Conservation (phyloP, 228 moss, liverwort and hornwort species). For the Sphagnum fallax region DNA sequence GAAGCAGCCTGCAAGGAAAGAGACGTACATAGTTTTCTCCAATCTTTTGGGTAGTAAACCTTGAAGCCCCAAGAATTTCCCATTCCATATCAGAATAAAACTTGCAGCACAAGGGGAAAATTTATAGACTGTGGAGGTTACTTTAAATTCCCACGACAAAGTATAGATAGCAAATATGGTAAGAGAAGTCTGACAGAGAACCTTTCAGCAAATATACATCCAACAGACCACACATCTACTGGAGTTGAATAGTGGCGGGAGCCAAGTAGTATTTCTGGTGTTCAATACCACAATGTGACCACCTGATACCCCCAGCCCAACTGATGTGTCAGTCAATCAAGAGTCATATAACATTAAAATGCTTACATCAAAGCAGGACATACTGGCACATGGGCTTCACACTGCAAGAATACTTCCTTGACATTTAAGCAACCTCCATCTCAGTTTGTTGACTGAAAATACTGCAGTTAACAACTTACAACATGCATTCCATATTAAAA, state of each 20-base stretch:
- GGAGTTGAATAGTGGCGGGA: conserved; percentile 59
- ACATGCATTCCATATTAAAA: background rate
- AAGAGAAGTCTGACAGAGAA: too few species aligned
- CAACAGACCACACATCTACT: conserved; percentile 63
- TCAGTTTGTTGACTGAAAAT: too few species aligned
- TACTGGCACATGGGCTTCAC: too few species aligned
- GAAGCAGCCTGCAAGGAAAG: conserved; percentile 95
- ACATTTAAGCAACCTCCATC: too few species aligned
- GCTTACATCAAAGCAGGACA: too few species aligned
- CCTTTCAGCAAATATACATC: conserved; percentile 54
- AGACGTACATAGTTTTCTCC: conserved; percentile 80
- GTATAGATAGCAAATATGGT: too few species aligned
- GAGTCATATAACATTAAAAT: background rate
- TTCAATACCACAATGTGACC: conserved; percentile 58
- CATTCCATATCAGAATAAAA: too few species aligned
- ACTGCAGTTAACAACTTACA: background rate
- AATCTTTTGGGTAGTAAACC: conserved; percentile 50
- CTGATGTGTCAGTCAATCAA: too few species aligned
- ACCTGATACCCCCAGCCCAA: conserved; percentile 18
- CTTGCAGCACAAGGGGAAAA: too few species aligned
- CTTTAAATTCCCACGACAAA: too few species aligned
- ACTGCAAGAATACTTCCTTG: too few species aligned
- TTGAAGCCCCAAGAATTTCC: conserved; percentile 21
- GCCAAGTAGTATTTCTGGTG: conserved; percentile 53
- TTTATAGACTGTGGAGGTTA: too few species aligned